Percentiles rank a stretch among this genome's conserved stretches.
Conservation (phyloP, 192 early-diverging fungal genomes). For the Bifiguratus adelaidae region DNA sequence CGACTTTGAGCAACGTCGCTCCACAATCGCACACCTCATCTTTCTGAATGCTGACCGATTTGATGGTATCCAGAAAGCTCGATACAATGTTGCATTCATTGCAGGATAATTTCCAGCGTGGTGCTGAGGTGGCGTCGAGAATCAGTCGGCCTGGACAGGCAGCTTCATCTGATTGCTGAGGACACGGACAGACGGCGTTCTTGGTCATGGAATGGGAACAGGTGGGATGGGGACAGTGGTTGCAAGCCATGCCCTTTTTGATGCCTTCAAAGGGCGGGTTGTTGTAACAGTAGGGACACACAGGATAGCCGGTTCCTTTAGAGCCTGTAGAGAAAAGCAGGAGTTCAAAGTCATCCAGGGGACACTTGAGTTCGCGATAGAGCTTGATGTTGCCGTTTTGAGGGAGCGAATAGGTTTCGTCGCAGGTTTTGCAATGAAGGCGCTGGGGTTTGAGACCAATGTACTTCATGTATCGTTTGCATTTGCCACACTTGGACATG, state of each 20-base stretch:
- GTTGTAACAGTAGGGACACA: constrained; percentile 44
- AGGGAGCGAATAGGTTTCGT: constrained; percentile 38
- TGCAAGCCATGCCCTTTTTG: constrained; percentile 32
- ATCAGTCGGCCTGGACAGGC: constrained; percentile 25
- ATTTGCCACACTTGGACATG: constrained; percentile 37
- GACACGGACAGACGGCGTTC: constrained; percentile 31
- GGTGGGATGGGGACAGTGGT: constrained; percentile 35
- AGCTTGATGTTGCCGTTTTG: constrained; percentile 35
- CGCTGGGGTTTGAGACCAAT: constrained; percentile 28
- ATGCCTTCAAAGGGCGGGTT: constrained; percentile 39
- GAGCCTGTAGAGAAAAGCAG: constrained; percentile 39
- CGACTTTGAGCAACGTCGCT: constrained; percentile 21
- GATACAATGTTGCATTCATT: constrained; percentile 40
- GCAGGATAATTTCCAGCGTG: constrained; percentile 39
- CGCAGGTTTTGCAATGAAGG: constrained; percentile 34
- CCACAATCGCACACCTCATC: constrained; percentile 32
- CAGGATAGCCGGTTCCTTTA: constrained; percentile 40
- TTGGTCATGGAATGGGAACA: constrained; percentile 32
- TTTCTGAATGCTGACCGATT: constrained; percentile 16
- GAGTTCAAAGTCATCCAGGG: constrained; percentile 41
- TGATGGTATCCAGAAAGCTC: constrained; percentile 26
- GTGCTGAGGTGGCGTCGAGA: constrained; percentile 38
- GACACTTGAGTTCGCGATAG: constrained; percentile 24
- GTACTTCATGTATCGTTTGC: constrained; percentile 37
- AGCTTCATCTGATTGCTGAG: constrained; percentile 9